phyloP scores from a whole-genome alignment of 176 grass and related monocot species.

The Pontederia paniculata region DNA sequence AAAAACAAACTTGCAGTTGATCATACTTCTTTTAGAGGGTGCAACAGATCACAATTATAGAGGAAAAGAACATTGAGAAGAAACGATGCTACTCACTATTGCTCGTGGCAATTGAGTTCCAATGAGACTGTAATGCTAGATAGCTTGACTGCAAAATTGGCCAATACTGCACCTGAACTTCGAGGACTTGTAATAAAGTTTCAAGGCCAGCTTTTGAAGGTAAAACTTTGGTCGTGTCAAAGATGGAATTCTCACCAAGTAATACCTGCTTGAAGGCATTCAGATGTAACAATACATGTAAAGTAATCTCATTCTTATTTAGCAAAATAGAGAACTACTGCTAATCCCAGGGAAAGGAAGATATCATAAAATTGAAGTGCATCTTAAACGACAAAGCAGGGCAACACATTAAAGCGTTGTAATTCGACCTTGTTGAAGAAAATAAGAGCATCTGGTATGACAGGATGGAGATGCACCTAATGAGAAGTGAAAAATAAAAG shows the following conservation, averaged over 20 bases:
- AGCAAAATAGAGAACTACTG: background rate
- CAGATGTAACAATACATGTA: background rate
- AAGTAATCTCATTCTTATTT: constrained; percentile 4
- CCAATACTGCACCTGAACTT: constrained; percentile 70
- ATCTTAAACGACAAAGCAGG: constrained; percentile 4
- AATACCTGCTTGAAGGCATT: constrained; percentile 39
- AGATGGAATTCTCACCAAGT: constrained; percentile 39
- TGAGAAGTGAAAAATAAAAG: too few relatives aligned
- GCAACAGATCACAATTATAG: background rate
- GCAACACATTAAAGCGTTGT: background rate
- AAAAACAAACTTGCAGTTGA: constrained; percentile 12
- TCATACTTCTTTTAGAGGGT: background rate
- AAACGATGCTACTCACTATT: constrained; percentile 44
- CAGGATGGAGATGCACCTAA: too few relatives aligned
- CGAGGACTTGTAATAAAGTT: constrained; percentile 60
- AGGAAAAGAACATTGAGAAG: constrained; percentile 1
- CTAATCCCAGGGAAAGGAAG: background rate
- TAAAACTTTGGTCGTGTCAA: constrained; percentile 13
- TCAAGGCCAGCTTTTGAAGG: constrained; percentile 56
- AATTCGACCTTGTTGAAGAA: background rate
- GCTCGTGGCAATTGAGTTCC: constrained; percentile 37
- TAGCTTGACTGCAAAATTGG: constrained; percentile 47
- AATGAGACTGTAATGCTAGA: constrained; percentile 39
- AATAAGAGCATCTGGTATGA: too few relatives aligned
- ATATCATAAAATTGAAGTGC: background rate